Base-by-base conservation (phyloP, 345 rosid species). In the Ailanthus altissimus region DNA sequence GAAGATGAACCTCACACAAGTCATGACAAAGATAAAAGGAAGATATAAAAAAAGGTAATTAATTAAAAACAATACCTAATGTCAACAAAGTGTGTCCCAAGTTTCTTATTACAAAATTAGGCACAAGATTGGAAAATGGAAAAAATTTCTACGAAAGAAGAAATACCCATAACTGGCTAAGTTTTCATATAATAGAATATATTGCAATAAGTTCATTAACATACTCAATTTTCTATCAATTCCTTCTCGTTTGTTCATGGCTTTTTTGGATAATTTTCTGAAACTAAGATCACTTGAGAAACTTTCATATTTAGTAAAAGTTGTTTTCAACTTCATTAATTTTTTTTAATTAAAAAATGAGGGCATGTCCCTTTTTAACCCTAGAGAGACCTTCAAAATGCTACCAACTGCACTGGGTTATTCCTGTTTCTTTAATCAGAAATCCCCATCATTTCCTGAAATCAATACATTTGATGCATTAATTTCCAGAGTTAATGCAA, bases 91-190 rank as follows among this genome's bases (percentile, higher is more conserved):
- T 77, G 57, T 74, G 50, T 43, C 26, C 51, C 56, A 76, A 71
- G 80, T 83, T 83, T 76, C 86, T 77, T 40, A 23, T 11, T 64
- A 6, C 71, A 64, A 79, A 79, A 81, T 57, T 42, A 42, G 80
- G 46, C 53, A 43, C 77, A 61, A 40, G 32, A 20, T 53, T 21
- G 70, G 25, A 23, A 40, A 77, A 70, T 25, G 60, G 81, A 46
- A n/a, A 46, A 38, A 46, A 42, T 62, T 79, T 25, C 21, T 63
- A 57, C 69, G 15, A n/a, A n/a, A 28, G 57, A 81, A 59, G 79
- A 60, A 81, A 79, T 59, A 7, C 47, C 82, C 77, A 53, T 26
- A 54, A 77, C 45, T 61, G 51, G 84, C 5, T 36, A 71, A 59
- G 13, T 5, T 42, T 50, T 67, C 20, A 74, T 74, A 59, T 16